Conservation (phyloP, 352 stramenopile species). For the Stephanocyclus meneghinianus region DNA sequence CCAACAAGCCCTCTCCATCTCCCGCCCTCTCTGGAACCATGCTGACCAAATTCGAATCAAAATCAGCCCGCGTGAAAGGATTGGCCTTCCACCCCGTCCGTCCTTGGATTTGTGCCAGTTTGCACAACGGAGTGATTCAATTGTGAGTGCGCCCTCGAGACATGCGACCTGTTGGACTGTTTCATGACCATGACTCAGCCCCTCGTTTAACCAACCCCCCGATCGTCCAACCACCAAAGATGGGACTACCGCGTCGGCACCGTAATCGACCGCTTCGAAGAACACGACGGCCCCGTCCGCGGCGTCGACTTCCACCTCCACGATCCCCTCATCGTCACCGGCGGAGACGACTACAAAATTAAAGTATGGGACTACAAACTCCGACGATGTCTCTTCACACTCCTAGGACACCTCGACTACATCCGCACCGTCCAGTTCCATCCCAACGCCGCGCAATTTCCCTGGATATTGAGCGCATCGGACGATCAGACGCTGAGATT, state of each 20-base stretch:
- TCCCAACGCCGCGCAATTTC: constrained; percentile 91
- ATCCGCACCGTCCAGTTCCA: constrained; percentile 99
- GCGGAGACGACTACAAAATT: constrained; percentile 99
- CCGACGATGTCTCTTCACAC: constrained; percentile 96
- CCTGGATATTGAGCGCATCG: constrained; percentile 96
- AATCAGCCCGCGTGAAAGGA: constrained; percentile 99
- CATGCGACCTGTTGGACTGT: too few species aligned
- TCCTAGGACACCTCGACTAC: constrained; percentile 99
- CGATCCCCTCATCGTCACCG: constrained; percentile 97
- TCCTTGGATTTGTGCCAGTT: constrained; percentile 98
- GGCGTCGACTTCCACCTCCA: constrained; percentile 98
- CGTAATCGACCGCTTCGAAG: constrained; percentile 98
- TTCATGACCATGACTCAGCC: neutral
- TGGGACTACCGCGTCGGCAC: constrained; percentile 99
- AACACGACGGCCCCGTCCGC: constrained; percentile 98
- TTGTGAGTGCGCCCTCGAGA: constrained; percentile 65
- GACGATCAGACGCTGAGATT: constrained; percentile 99
- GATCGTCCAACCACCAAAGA: constrained; percentile 53
- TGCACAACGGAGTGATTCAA: constrained; percentile 98
- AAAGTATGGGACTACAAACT: constrained; percentile 99
- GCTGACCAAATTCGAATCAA: constrained; percentile 99
- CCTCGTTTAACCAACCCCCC: neutral
- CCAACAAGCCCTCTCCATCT: neutral
- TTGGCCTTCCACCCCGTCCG: constrained; percentile 97
- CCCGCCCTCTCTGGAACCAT: constrained; percentile 72